Evolutionary conservation across 148 eudicot species (phyloP), one percentile per base, ranked within the genome.

Genomic region (Drosera capensis): DNA sequence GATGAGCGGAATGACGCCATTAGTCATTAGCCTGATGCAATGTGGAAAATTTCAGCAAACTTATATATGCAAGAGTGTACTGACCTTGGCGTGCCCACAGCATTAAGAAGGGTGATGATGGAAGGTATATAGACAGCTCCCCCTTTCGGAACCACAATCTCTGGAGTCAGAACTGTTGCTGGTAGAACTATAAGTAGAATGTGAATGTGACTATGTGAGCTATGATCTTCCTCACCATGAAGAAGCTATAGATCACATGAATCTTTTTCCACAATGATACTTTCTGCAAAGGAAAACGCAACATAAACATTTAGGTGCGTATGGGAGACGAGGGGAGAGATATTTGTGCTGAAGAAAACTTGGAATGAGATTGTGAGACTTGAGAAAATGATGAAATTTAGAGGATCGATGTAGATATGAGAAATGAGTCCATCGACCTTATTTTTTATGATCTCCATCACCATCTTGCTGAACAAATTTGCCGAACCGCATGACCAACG

Each of bases 401-500:
- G 16, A 37, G 16, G 11, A 4, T 0, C 14, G 0, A 5, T 9
- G 3, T 3, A 8, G 5, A 0, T 11, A 0, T 14, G 40, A 24
- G 43, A 15, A 25, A 24, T 31, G n/a, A 24, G 16, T 9, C 5
- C n/a, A 30, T 55, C 14, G 7, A 73, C 79, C 69, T 63, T 61
- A 25, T 73, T 70, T 47, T 40, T 47, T 2, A 64, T n/a, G 39
- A 77, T 77, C 40, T 77, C 83, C 43, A 49, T 47, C 2, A 44
- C 39, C 83, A 77, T 77, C 63, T 77, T 72, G 53, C 67, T 53
- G 46, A 77, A 77, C 35, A 77, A 66, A 46, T 76, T 71, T 8
- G 82, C 78, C 22, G 82, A 78, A 21, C 82, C 82, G 49, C 82
- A 76, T 1, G 74, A 76, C 78, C 78, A 76, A 3, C 82, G 46